phyloP scores from a whole-genome alignment of 225 moss, liverwort and hornwort species.

The Antitrichia curtipendula region DNA sequence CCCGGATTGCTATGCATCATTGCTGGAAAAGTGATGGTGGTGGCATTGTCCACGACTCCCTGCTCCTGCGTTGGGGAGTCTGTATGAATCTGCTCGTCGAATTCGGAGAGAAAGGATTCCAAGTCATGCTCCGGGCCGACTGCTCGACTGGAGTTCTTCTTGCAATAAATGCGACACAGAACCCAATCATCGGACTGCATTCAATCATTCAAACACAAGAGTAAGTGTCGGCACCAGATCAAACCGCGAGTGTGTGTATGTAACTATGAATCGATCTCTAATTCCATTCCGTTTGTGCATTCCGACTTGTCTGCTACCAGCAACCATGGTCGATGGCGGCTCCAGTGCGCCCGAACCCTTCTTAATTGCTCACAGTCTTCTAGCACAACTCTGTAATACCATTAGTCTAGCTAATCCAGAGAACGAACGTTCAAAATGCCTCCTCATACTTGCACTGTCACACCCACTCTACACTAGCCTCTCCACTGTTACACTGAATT shows the following conservation, averaged over 20 bases:
- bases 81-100: constrained; percentile 22
- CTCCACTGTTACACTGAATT: neutral
- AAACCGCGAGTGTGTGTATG: neutral
- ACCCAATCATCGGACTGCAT: constrained; percentile 82
- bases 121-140: constrained; percentile 36
- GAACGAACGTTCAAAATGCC: neutral
- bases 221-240: neutral
- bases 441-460: neutral
- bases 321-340: neutral
- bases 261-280: neutral
- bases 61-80: neutral
- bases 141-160: constrained; percentile 36
- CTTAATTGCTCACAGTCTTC: neutral
- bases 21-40: neutral
- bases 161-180: constrained; percentile 38
- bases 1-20: neutral
- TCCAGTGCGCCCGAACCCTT: neutral
- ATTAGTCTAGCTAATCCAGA: neutral
- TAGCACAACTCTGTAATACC: neutral
- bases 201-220: neutral
- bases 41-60: neutral
- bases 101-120: constrained; percentile 44
- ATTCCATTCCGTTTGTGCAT: neutral
- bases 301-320: neutral
- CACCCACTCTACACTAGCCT: neutral